Evolutionary conservation across 75 land plant species (phyloP).

Genomic region (Selaginella tamariscina): DNA sequence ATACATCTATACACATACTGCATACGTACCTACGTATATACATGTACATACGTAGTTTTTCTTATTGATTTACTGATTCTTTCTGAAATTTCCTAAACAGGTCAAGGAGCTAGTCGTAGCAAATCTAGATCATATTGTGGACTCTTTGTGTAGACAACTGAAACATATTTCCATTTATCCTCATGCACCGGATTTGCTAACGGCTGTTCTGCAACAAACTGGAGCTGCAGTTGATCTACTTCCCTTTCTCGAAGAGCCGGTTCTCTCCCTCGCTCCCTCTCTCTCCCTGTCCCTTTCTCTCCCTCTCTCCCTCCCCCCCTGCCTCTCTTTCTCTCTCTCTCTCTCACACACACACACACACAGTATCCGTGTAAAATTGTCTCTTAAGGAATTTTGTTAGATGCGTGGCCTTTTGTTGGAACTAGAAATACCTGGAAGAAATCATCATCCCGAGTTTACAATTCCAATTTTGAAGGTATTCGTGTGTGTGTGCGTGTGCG

Average conservation of each 20-base stretch:
- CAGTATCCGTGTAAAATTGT: too few species aligned
- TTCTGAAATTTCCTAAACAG: conserved; percentile 40
- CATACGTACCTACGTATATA: too few species aligned
- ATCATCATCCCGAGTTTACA: conserved; percentile 50
- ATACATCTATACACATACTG: too few species aligned
- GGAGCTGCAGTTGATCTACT: conserved; percentile 73
- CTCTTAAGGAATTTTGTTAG: too few species aligned
- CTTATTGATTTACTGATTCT: too few species aligned
- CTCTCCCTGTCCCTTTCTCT: too few species aligned
- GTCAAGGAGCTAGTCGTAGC: conserved; percentile 64
- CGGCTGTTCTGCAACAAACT: conserved; percentile 66
- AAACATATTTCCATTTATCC: conserved; percentile 74
- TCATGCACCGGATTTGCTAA: conserved; percentile 67
- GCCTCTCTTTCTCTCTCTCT: too few species aligned
- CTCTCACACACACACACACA: too few species aligned
- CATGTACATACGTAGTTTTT: too few species aligned
- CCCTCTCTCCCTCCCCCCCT: too few species aligned
- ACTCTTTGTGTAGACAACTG: conserved; percentile 77
- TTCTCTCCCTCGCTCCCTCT: conserved; percentile 17
- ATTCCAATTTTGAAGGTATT: conserved; percentile 68
- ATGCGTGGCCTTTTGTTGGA: conserved; percentile 66
- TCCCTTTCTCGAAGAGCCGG: conserved; percentile 90
- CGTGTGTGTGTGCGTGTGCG: not conserved
- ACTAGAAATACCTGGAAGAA: conserved; percentile 73
- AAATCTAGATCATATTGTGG: conserved; percentile 83